Evolutionary conservation across 129 eudicot genomes (phyloP), one percentile per base, ranked within the genome.

Genomic region (Escallonia rubra): DNA sequence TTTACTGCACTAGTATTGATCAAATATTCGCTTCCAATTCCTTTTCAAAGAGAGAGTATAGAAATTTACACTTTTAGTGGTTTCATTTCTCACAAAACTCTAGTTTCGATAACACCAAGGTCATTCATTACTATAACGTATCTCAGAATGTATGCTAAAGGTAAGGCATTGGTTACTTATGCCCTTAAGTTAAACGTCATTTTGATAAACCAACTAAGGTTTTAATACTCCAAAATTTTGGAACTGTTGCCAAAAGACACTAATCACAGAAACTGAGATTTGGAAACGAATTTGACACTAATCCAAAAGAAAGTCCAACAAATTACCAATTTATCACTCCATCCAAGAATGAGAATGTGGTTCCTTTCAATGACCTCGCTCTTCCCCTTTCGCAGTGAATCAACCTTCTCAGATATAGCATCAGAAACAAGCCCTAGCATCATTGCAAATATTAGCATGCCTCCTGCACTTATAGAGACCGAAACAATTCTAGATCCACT

Each of bases 401-500:
- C 99, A 23, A 94, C 96, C 82, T 89, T 94, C 70, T 94, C 99
- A 39, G 99, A 89, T 57, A 89, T 94, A 72, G 96, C 96, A 94
- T 94, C 99, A 53, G 99, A 94, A 66, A 94, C 96, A 61, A 94
- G 97, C 63, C 99, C 99, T 55, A 94, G 79, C 96, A 94, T 94
- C 99, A 89, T 94, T 41, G 99, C 99, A 81, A 94, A 94, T 80
- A 89, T 94, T 67, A 94, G 90, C 99, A 94, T 94, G 56, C 99
- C 99, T 67, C 99, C 99, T 52, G 96, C 72, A 78, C 88, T 94
- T 68, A 94, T 87, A 61, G 95, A 87, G 42, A 94, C 92, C 15
- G 99, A 94, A 74, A 94, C 99, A 61, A 94, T 86, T 63, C 99
- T 77, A 4, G 95, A 90, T 65, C 95, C 97, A 56, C 78, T 85